Conservation (phyloP, 306 rosid species). For the Lotus japonicus region DNA sequence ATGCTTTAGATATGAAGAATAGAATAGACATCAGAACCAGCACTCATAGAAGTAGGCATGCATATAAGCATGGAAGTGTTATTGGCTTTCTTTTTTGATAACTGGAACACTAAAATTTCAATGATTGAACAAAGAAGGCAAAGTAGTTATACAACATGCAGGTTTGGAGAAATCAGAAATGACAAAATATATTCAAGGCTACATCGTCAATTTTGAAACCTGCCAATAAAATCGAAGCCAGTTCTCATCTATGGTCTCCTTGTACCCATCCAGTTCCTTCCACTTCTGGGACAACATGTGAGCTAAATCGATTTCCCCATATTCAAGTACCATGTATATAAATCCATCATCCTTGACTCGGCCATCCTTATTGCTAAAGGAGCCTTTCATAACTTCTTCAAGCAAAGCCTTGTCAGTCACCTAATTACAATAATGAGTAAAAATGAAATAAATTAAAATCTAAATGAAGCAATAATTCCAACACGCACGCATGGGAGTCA, state of each 20-base stretch:
- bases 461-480: background rate
- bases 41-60: too few relatives aligned
- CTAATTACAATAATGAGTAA: slow-evolving; percentile 31
- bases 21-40: background rate
- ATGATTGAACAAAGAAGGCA: background rate
- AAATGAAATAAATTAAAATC: slow-evolving; percentile 5
- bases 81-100: background rate
- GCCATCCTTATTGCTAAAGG: slow-evolving; percentile 66
- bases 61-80: background rate
- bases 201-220: slow-evolving; percentile 36
- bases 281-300: slow-evolving; percentile 98
- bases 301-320: slow-evolving; percentile 98
- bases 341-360: slow-evolving; percentile 88
- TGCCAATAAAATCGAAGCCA: slow-evolving; percentile 99
- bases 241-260: slow-evolving; percentile 66
- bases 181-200: slow-evolving; percentile 1
- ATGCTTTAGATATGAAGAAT: background rate
- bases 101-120: background rate
- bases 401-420: slow-evolving; percentile 91
- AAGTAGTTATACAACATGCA: slow-evolving; percentile 3
- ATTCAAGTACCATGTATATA: slow-evolving; percentile 97
- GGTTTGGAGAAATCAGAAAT: slow-evolving; percentile 15
- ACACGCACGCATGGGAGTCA: background rate
- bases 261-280: slow-evolving; percentile 65
- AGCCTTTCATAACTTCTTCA: slow-evolving; percentile 68